These are phyloP conservation scores for Wickerhamomyces chaumierensis DNA, from an alignment of 805 yeast species.

Conservation along the genomic window DNA sequence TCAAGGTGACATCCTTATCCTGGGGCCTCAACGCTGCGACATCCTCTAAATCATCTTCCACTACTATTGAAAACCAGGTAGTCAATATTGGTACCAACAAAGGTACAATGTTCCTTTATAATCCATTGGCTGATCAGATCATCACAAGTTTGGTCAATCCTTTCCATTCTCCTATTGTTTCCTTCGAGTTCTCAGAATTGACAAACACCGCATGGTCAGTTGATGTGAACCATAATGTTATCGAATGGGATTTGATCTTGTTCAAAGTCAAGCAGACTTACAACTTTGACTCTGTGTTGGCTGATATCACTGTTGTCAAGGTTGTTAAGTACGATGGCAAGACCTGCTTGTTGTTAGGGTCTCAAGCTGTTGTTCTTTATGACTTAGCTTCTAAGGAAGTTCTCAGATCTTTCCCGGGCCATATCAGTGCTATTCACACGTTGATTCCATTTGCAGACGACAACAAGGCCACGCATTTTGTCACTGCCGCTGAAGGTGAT, in stretches of 20 bases:
- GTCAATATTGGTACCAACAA: conserved; percentile 54
- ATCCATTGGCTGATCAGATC: conserved; percentile 53
- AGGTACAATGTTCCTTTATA: conserved; percentile 55
- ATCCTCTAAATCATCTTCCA: conserved; percentile 5
- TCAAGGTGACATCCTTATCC: conserved; percentile 33
- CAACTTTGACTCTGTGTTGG: conserved; percentile 20
- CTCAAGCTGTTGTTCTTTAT: conserved; percentile 52
- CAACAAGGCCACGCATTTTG: conserved; percentile 24
- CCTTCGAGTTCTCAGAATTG: conserved; percentile 31
- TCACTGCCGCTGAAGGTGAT: conserved; percentile 70
- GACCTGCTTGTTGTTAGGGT: conserved; percentile 44
- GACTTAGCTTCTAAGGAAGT: conserved; percentile 29
- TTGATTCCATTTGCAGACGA: conserved; percentile 28
- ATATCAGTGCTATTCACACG: conserved; percentile 53
- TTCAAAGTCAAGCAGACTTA: conserved; percentile 32
- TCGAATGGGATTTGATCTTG: conserved; percentile 48
- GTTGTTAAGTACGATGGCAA: conserved; percentile 19
- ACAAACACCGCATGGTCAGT: conserved; percentile 44
- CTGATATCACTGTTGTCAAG: conserved; percentile 20
- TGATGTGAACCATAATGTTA: conserved; percentile 45
- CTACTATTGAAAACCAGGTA: conserved; percentile 29
- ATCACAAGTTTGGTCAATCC: conserved; percentile 39
- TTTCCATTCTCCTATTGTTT: conserved; percentile 34
- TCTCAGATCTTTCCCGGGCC: conserved; percentile 58
- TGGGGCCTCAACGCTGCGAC: conserved; percentile 33